phyloP scores from a whole-genome alignment of 352 stramenopile species.

The Globisporangium paddicum region DNA sequence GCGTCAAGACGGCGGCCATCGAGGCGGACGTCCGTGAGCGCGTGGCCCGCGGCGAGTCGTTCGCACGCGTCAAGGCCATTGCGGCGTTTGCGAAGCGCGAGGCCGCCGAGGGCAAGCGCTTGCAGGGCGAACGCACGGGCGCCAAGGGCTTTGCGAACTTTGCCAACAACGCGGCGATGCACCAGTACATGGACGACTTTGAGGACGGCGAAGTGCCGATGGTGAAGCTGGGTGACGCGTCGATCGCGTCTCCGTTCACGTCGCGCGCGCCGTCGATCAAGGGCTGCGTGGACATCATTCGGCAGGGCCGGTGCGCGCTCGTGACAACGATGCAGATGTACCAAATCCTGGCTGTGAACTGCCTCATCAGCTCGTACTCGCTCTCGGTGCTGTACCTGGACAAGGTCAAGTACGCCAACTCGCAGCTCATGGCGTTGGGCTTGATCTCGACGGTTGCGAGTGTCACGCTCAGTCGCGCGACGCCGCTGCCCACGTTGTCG shows the following conservation, averaged over 20 bases:
- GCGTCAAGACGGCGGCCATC: constrained; percentile 73
- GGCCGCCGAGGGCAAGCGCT: constrained; percentile 61
- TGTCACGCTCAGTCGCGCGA: constrained; percentile 88
- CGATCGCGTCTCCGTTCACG: constrained; percentile 99
- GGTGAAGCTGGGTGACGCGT: constrained; percentile 99
- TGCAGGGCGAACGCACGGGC: constrained; percentile 63
- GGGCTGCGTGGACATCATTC: constrained; percentile 94
- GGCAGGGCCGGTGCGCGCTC: constrained; percentile 98
- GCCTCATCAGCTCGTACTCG: constrained; percentile 97
- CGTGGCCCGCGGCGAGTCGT: constrained; percentile 80
- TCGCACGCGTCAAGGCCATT: constrained; percentile 83
- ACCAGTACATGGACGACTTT: constrained; percentile 90
- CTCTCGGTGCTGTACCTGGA: constrained; percentile 98
- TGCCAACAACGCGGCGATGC: constrained; percentile 82
- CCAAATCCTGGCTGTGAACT: constrained; percentile 98
- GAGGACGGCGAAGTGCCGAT: constrained; percentile 92
- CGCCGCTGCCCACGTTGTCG: constrained; percentile 94
- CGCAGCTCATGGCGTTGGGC: constrained; percentile 89
- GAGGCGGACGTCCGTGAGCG: constrained; percentile 74
- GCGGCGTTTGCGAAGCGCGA: constrained; percentile 83
- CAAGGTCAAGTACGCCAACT: constrained; percentile 99
- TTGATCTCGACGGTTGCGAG: constrained; percentile 86
- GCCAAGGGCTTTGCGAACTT: constrained; percentile 85
- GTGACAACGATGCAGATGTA: constrained; percentile 99
- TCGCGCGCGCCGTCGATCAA: constrained; percentile 91